Percentiles rank a stretch among this genome's conserved stretches.
Evolutionary conservation across 2,329 filamentous ascomycete genomes (phyloP).

Genomic region (Pseudogymnoascus sp.): DNA sequence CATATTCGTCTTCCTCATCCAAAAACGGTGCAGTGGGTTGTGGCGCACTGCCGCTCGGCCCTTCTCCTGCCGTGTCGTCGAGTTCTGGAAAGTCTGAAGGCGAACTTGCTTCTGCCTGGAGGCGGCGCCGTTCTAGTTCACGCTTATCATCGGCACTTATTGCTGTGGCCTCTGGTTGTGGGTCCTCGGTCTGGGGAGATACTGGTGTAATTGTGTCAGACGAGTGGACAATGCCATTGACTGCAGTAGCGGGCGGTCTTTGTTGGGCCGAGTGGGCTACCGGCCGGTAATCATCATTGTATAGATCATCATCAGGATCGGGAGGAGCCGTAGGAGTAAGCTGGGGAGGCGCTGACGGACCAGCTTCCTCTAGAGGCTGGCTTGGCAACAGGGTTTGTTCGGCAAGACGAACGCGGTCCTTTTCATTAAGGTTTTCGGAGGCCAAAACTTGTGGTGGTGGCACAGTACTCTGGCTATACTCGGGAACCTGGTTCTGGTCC

Average conservation of each 20-base stretch:
- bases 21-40: constrained; percentile 53
- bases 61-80: constrained; percentile 27
- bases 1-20: constrained; percentile 47
- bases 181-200: not conserved
- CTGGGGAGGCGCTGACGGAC: constrained; percentile 34
- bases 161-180: not conserved
- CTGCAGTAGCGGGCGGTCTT: not conserved
- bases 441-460: constrained; percentile 53
- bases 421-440: constrained; percentile 66
- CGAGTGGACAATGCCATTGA: not conserved
- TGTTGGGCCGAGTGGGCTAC: constrained; percentile 18
- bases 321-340: constrained; percentile 19
- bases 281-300: constrained; percentile 23
- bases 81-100: constrained; percentile 41
- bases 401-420: constrained; percentile 68
- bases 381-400: constrained; percentile 78
- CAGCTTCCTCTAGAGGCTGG: constrained; percentile 47
- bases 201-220: not conserved
- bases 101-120: constrained; percentile 46
- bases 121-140: constrained; percentile 52
- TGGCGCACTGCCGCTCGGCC: constrained; percentile 22
- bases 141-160: constrained; percentile 56
- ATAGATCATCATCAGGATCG: constrained; percentile 19
- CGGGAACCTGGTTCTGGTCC: constrained; percentile 28
- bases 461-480: constrained; percentile 41